A percentile compares a stretch with the other conserved stretches of the same genome.
Conservation (phyloP, 345 rosid species). For the Salix caprea region DNA sequence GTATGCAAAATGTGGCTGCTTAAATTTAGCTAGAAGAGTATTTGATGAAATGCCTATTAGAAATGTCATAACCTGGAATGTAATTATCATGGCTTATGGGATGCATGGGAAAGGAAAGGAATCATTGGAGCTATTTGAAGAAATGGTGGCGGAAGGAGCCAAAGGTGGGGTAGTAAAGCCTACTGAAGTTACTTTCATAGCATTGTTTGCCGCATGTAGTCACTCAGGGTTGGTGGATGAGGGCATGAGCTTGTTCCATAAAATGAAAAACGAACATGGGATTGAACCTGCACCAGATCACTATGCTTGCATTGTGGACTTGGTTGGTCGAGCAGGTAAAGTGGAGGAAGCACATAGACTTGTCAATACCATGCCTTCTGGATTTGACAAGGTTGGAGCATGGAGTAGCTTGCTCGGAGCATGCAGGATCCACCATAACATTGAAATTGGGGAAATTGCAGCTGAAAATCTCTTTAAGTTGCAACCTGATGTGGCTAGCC, state of each 20-base stretch:
- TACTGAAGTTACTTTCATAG: conserved; percentile 68
- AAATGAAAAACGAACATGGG: conserved; percentile 57
- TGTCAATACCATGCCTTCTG: conserved; percentile 48
- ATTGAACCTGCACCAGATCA: conserved; percentile 67
- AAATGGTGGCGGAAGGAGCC: conserved; percentile 42
- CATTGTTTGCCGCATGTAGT: conserved; percentile 82
- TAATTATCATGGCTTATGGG: conserved; percentile 85
- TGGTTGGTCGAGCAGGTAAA: conserved; percentile 84
- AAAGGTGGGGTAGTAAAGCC: conserved; percentile 44
- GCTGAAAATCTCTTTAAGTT: conserved; percentile 56
- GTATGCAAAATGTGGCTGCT: conserved; percentile 89
- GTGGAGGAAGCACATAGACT: conserved; percentile 59
- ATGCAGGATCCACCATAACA: conserved; percentile 57
- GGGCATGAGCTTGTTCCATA: conserved; percentile 62
- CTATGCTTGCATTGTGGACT: conserved; percentile 80
- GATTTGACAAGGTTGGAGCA: conserved; percentile 52
- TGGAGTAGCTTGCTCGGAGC: conserved; percentile 96
- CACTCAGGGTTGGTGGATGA: conserved; percentile 79
- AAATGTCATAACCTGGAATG: conserved; percentile 85
- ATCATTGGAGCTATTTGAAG: conserved; percentile 55
- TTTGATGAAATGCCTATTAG: conserved; percentile 59
- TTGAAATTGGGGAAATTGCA: conserved; percentile 72
- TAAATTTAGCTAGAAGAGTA: conserved; percentile 48
- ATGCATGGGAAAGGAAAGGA: conserved; percentile 80
- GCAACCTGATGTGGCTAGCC: conserved; percentile 83